Evolutionary conservation across 495 filamentous ascomycete genomes (phyloP).

Genomic region (Amorphotheca resinae): DNA sequence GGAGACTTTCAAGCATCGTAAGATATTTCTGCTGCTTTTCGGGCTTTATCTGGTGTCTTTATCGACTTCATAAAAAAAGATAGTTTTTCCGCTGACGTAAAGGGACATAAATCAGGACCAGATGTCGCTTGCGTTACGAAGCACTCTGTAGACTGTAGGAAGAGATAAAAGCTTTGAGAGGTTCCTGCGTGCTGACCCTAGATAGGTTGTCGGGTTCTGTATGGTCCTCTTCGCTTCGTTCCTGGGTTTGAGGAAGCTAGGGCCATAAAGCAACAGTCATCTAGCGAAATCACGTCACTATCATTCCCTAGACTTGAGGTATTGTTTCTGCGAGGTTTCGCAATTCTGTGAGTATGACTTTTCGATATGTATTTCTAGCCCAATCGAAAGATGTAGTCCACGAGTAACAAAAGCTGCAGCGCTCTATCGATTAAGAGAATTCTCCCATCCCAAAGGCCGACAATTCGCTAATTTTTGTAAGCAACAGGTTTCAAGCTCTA

Average conservation of each 20-base stretch:
- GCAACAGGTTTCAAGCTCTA: neutral
- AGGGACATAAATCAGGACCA: neutral
- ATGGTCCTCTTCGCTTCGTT: neutral
- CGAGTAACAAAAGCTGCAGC: constrained; percentile 22
- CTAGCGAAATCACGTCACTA: neutral
- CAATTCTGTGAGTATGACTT: constrained; percentile 5
- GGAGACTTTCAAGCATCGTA: neutral
- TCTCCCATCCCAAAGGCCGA: constrained; percentile 18
- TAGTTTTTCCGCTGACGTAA: neutral
- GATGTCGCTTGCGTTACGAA: neutral
- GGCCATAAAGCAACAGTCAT: neutral
- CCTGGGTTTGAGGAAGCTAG: neutral
- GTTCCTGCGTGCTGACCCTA: neutral
- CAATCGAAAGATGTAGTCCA: constrained; percentile 26
- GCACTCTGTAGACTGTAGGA: neutral
- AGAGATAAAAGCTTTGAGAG: neutral
- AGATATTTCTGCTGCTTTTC: neutral
- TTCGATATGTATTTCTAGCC: constrained; percentile 24
- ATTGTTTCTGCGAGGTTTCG: constrained; percentile 3
- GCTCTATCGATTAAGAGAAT: constrained; percentile 17
- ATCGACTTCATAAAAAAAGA: neutral
- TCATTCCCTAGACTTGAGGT: neutral
- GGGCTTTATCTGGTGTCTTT: neutral
- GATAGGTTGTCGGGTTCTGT: neutral
- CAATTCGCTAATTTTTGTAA: constrained; percentile 2